Percentiles rank a stretch among this genome's conserved stretches.
These are phyloP conservation scores for Hymenoscyphus fraxineus DNA, from an alignment of 2,329 filamentous ascomycete species.

Conservation along the genomic window DNA sequence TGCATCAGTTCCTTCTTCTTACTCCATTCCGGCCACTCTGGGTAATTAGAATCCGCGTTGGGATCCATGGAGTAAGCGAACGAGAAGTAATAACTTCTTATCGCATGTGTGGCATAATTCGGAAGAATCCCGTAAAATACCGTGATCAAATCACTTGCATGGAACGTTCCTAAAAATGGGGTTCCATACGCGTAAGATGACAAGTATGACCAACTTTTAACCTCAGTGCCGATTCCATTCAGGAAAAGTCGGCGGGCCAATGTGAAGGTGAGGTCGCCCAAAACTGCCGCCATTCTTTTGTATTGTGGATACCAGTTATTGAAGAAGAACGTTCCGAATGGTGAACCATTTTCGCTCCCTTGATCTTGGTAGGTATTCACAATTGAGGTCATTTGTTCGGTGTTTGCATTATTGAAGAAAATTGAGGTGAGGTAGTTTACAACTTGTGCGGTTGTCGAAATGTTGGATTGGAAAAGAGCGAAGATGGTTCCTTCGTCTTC, in stretches of 20 bases:
- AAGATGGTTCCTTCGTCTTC: slow-evolving; percentile 79
- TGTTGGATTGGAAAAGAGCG: slow-evolving; percentile 63
- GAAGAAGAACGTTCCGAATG: slow-evolving; percentile 64
- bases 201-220: slow-evolving; percentile 73
- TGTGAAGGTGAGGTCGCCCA: slow-evolving; percentile 74
- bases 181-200: slow-evolving; percentile 68
- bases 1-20: slow-evolving; percentile 47
- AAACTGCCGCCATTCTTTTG: slow-evolving; percentile 71
- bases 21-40: slow-evolving; percentile 52
- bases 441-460: slow-evolving; percentile 57
- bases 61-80: slow-evolving; percentile 71
- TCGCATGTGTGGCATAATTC: slow-evolving; percentile 46
- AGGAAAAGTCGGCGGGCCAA: slow-evolving; percentile 66
- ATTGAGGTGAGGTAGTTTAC: slow-evolving; percentile 56
- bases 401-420: slow-evolving; percentile 58
- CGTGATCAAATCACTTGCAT: slow-evolving; percentile 65
- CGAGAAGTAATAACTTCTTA: slow-evolving; percentile 67
- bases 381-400: slow-evolving; percentile 48
- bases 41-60: slow-evolving; percentile 44
- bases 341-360: slow-evolving; percentile 51
- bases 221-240: slow-evolving; percentile 40
- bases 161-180: slow-evolving; percentile 72
- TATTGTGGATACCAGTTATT: slow-evolving; percentile 74
- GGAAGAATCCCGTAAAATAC: slow-evolving; percentile 49
- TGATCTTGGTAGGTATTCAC: slow-evolving; percentile 59